phyloP scores from a whole-genome alignment of 352 stramenopile genomes.

The Phytophthora crassamura region DNA sequence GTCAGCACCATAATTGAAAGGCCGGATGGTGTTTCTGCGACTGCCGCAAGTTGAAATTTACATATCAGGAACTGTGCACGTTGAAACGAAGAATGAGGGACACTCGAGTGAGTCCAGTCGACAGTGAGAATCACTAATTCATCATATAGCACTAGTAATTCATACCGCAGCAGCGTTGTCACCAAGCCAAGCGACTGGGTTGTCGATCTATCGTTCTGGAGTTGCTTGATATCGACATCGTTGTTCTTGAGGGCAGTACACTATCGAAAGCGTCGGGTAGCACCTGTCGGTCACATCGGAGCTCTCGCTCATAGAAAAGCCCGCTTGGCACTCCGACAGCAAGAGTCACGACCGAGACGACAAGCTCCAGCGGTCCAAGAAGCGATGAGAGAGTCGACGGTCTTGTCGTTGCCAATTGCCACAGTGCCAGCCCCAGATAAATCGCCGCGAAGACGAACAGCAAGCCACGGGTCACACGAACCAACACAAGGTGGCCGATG shows the following conservation, averaged over 20 bases:
- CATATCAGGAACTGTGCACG: too few relatives aligned
- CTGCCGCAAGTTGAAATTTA: too few relatives aligned
- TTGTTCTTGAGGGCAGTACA: slow-evolving; percentile 1
- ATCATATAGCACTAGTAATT: too few relatives aligned
- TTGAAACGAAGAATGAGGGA: too few relatives aligned
- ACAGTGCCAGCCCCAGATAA: slow-evolving; percentile 1
- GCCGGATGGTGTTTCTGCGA: too few relatives aligned
- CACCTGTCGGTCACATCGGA: slow-evolving; percentile 9
- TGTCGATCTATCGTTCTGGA: neutral
- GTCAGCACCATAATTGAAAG: too few relatives aligned
- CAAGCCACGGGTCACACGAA: neutral
- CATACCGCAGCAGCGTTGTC: neutral
- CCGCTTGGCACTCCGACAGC: slow-evolving; percentile 6
- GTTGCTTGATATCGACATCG: neutral
- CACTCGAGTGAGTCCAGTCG: too few relatives aligned
- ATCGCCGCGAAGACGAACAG: slow-evolving; percentile 2
- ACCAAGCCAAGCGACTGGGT: neutral
- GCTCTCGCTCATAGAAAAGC: slow-evolving; percentile 6
- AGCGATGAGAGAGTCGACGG: neutral
- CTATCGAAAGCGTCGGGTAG: slow-evolving; percentile 10
- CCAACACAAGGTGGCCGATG: slow-evolving; percentile 11
- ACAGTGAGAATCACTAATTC: too few relatives aligned
- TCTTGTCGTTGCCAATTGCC: neutral
- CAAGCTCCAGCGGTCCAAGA: slow-evolving; percentile 6
- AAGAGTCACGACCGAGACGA: slow-evolving; percentile 2